phyloP scores from a whole-genome alignment of 2,329 filamentous ascomycete species.

The Alternaria gansuensis region DNA sequence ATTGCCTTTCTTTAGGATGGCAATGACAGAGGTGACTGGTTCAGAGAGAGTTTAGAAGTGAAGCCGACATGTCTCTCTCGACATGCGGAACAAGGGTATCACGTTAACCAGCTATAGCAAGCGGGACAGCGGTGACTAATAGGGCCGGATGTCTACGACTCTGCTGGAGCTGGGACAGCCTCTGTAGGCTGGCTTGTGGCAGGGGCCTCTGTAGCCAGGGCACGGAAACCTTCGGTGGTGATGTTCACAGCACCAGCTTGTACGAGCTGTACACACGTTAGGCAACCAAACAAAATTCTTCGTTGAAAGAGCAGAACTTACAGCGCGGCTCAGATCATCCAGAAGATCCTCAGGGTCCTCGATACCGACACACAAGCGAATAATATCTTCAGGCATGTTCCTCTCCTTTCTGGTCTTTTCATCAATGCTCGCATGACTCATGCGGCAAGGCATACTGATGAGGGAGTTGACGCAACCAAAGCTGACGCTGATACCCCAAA shows the following conservation, averaged over 20 bases:
- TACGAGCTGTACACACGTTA: slow-evolving; percentile 66
- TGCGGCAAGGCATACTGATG: slow-evolving; percentile 99
- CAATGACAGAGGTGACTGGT: slow-evolving; percentile 51
- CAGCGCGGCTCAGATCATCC: slow-evolving; percentile 88
- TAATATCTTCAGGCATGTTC: slow-evolving; percentile 95
- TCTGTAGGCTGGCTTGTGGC: slow-evolving; percentile 11
- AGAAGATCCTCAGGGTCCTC: slow-evolving; percentile 92
- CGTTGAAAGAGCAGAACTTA: slow-evolving; percentile 62
- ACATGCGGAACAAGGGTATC: slow-evolving; percentile 33
- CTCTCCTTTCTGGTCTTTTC: slow-evolving; percentile 77
- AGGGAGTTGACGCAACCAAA: slow-evolving; percentile 98
- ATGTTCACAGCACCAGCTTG: slow-evolving; percentile 93
- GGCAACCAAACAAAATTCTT: slow-evolving; percentile 5
- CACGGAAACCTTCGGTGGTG: slow-evolving; percentile 82
- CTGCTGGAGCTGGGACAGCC: slow-evolving; percentile 26
- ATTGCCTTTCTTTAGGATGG: slow-evolving; percentile 14
- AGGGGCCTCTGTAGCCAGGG: slow-evolving; percentile 50
- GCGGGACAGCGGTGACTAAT: slow-evolving; percentile 50
- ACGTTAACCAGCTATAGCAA: slow-evolving; percentile 44
- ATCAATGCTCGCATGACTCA: slow-evolving; percentile 99
- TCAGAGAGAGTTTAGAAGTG: slow-evolving; percentile 44
- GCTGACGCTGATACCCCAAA: slow-evolving; percentile 96
- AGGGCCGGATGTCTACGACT: slow-evolving; percentile 14
- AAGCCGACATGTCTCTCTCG: slow-evolving; percentile 24
- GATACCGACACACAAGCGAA: slow-evolving; percentile 93